Percentiles rank a stretch among this genome's conserved stretches.
Conservation (phyloP, 1,139 yeast species). For the Blastobotrys elegans region DNA sequence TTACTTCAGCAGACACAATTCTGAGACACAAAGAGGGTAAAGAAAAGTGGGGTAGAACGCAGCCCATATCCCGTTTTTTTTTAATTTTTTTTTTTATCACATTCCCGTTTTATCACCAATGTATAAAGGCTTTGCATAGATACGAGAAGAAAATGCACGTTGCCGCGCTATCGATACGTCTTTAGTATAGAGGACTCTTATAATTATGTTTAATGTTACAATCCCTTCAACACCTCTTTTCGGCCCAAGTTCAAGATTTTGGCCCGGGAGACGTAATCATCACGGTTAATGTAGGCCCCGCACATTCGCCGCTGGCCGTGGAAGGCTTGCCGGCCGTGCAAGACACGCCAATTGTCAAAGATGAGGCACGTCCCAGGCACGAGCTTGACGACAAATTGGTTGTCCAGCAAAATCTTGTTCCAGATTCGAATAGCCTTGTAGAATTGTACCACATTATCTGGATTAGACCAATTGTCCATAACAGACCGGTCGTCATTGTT, state of each 20-base stretch:
- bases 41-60: too few relatives aligned
- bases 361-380: slow-evolving; percentile 65
- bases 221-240: slow-evolving; percentile 42
- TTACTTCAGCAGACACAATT: too few relatives aligned
- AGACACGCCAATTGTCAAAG: slow-evolving; percentile 73
- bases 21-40: too few relatives aligned
- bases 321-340: slow-evolving; percentile 67
- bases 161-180: too few relatives aligned
- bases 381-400: slow-evolving; percentile 54
- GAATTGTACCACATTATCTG: slow-evolving; percentile 51
- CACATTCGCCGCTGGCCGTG: slow-evolving; percentile 71
- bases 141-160: too few relatives aligned
- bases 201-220: slow-evolving; percentile 26
- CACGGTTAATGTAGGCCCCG: slow-evolving; percentile 70
- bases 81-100: too few relatives aligned
- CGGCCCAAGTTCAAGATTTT: slow-evolving; percentile 51
- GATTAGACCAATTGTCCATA: slow-evolving; percentile 53
- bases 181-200: too few relatives aligned
- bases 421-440: slow-evolving; percentile 58
- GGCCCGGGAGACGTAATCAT: slow-evolving; percentile 59
- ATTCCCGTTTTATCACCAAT: too few relatives aligned
- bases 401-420: slow-evolving; percentile 51
- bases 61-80: too few relatives aligned
- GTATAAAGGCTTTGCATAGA: too few relatives aligned
- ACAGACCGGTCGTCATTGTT: slow-evolving; percentile 70